Evolutionary conservation across 805 yeast species (phyloP), one percentile per base, ranked within the genome.

Genomic region (Wickerhamiella occidentalis): DNA sequence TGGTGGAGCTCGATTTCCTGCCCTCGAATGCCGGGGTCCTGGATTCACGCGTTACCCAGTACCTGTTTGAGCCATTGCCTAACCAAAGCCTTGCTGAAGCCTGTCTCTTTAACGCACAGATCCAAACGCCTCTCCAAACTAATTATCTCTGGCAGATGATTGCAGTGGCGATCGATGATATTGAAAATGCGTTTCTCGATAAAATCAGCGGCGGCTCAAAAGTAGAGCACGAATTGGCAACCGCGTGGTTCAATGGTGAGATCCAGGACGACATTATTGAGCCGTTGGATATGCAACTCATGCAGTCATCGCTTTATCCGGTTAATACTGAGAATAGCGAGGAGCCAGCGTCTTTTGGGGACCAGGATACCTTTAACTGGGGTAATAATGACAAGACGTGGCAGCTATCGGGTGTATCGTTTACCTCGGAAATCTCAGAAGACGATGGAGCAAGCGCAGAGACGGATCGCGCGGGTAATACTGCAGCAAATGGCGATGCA

Each of bases 31-130:
- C 50, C 26, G 28, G 50, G 8, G 47, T 53, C 6, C 52, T 56
- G 40, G 48, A 51, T 25, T 37, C 28, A 18, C 48, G 56, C 13
- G 63, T 62, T 9, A 33, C 49, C 4, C 35, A 51, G n/a, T 54
- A 61, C 40, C 35, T 29, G 12, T 53, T 54, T 15, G 36, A 36
- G 18, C 64, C 68, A 0, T 75, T 77, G 0, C 73, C 71, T 21
- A 77, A 75, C 3, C 69, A 77, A 57, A 66, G 69, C 23, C 64
- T 79, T 13, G 59, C 69, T 12, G 78, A 79, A 41, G 78, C 73
- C 1, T 80, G 85, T 57, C 67, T 72, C 19, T 64, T 70, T 56
- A 82, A 82, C 58, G 74, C 85, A 0, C 64, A 69, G 15, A 66
- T 77, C 7, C 83, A 55, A 47, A 37, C n/a, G 8, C 23, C 13